Evolutionary conservation across 306 rosid genomes (phyloP).

Genomic region (Gynostemma pentaphyllum): DNA sequence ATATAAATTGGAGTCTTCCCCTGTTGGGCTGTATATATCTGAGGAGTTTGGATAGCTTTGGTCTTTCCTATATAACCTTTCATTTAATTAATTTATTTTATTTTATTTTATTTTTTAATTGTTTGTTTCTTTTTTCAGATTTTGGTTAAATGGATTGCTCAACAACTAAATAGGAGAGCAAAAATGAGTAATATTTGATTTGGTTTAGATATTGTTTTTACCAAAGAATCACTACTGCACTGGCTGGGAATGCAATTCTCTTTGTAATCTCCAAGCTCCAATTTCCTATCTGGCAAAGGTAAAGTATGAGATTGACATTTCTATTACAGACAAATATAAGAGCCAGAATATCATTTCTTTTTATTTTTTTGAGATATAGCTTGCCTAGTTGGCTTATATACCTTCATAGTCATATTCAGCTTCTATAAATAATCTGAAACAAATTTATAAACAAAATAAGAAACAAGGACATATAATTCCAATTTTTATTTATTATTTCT

Average conservation of each 20-base stretch:
- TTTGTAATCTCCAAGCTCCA: conserved; percentile 3
- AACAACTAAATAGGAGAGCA: conserved; percentile 57
- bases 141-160: conserved; percentile 61
- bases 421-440: not conserved
- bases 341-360: not conserved
- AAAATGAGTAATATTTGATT: conserved; percentile 22
- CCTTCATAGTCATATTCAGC: not conserved
- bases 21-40: not conserved
- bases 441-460: not conserved
- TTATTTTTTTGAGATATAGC: not conserved
- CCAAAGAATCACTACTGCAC: conserved; percentile 23
- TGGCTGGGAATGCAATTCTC: conserved; percentile 8
- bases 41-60: conserved; percentile 4
- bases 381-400: not conserved
- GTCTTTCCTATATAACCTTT: not conserved
- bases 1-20: conserved; percentile 9
- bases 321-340: not conserved
- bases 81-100: not conserved
- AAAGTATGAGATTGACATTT: not conserved
- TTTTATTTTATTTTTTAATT: conserved; percentile 2
- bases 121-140: conserved; percentile 24
- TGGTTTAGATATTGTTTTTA: conserved; percentile 43
- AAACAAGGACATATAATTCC: not conserved
- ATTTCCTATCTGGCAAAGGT: not conserved
- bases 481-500: not conserved